These are phyloP conservation scores for Rhodosporidiobolus sp. DNA, from an alignment of 768 basidiomycete genomes.

Conservation along the genomic window DNA sequence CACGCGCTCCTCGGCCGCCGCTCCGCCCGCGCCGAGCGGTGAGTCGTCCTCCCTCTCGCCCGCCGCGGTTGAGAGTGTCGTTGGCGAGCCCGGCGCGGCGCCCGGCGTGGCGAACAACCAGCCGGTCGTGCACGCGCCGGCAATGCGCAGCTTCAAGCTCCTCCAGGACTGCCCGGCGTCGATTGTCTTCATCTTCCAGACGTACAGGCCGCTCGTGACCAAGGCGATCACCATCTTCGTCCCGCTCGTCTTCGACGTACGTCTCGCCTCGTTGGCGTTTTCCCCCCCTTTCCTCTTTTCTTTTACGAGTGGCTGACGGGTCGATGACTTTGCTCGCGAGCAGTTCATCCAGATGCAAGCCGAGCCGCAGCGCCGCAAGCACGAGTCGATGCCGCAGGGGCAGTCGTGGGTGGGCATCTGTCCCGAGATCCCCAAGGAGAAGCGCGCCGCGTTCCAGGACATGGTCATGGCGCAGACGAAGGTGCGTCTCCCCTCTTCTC, in stretches of 20 bases:
- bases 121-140: slow-evolving; percentile 44
- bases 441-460: slow-evolving; percentile 52
- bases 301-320: not conserved
- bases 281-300: slow-evolving; percentile 49
- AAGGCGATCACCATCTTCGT: slow-evolving; percentile 68
- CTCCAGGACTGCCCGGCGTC: slow-evolving; percentile 90
- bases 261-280: too few relatives aligned
- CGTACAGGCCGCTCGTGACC: slow-evolving; percentile 64
- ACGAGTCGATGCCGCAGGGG: slow-evolving; percentile 36
- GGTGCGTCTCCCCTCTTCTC: slow-evolving; percentile 52
- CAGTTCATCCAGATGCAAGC: slow-evolving; percentile 40
- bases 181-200: slow-evolving; percentile 83
- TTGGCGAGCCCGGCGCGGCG: not conserved
- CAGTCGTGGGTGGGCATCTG: slow-evolving; percentile 37
- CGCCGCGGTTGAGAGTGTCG: slow-evolving; percentile 6
- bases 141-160: slow-evolving; percentile 85
- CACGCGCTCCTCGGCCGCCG: slow-evolving; percentile 19
- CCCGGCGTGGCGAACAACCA: slow-evolving; percentile 6
- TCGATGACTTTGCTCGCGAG: not conserved
- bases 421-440: slow-evolving; percentile 38
- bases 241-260: slow-evolving; percentile 66
- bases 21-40: slow-evolving; percentile 25
- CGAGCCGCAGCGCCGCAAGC: slow-evolving; percentile 37
- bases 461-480: slow-evolving; percentile 65
- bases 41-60: slow-evolving; percentile 8